Evolutionary conservation across 2,329 filamentous ascomycete genomes (phyloP), one percentile per base, ranked within the genome.

Genomic region (Madurella fahalii): DNA sequence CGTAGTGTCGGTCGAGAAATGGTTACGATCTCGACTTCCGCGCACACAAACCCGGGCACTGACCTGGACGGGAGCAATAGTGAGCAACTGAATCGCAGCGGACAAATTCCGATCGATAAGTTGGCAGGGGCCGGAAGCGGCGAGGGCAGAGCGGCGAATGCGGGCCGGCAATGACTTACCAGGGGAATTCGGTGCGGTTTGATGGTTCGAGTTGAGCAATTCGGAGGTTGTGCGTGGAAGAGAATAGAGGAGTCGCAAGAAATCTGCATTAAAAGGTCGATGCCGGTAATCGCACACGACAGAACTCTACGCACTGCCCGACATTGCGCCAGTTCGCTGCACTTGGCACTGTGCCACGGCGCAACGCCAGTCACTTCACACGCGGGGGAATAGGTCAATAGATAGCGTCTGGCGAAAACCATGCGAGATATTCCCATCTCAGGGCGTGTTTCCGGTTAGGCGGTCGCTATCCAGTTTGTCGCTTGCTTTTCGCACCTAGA

Each of bases 171-270:
- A 61, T 57, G 61, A 59, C 65, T 63, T 63, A 66, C 65, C 59
- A 58, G 57, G 46, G 50, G 57, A 54, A 56, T 60, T 49, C 55
- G 60, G 59, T 52, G 63, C 52, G 50, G 59, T 63, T 64, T 61
- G 64, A 67, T 64, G 65, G 59, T 59, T 53, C 57, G 61, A 58
- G 63, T 58, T 54, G 62, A 61, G 58, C 61, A 65, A 62, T 64
- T 64, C 57, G 55, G 63, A 60, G 61, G 62, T 61, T 64, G 62
- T 65, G 64, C 46, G 65, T 59, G 60, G 61, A 64, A 59, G 58
- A 58, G 59, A 58, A 61, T 56, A 64, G 66, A 65, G 64, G 66
- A 68, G 62, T 64, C 65, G 65, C 63, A 69, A 65, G 59, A 61
- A 25, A 61, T 61, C 59, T 62, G 59, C 58, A 58, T 60, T 58